phyloP scores from a whole-genome alignment of 805 yeast genomes.

The Brettanomyces nanus region DNA sequence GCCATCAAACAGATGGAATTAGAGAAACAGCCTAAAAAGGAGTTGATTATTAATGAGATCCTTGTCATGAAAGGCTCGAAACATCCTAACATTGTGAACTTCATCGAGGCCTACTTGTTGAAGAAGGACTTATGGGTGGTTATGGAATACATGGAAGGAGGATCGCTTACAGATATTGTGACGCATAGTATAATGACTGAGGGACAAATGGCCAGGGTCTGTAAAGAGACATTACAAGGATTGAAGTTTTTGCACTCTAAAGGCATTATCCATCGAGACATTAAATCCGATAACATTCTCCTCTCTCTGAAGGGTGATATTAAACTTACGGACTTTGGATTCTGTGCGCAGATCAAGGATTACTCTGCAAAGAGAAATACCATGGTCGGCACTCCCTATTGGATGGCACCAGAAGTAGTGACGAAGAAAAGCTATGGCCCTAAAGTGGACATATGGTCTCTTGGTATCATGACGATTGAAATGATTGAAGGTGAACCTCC shows the following conservation, averaged over 20 bases:
- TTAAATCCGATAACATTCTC: conserved; percentile 88
- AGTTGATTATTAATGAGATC: conserved; percentile 88
- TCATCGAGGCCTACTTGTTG: conserved; percentile 73
- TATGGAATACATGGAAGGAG: conserved; percentile 99
- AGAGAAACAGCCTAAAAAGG: conserved; percentile 92
- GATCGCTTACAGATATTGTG: conserved; percentile 90
- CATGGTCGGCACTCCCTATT: conserved; percentile 83
- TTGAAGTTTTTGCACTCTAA: conserved; percentile 80
- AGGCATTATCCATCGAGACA: conserved; percentile 93
- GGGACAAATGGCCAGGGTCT: conserved; percentile 91
- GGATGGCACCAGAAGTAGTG: conserved; percentile 90
- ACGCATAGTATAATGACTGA: conserved; percentile 84
- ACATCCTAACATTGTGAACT: conserved; percentile 91
- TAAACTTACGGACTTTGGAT: conserved; percentile 78
- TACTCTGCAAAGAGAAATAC: conserved; percentile 68
- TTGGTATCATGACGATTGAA: conserved; percentile 81
- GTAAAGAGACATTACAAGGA: conserved; percentile 84
- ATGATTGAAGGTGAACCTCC: conserved; percentile 88
- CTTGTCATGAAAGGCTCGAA: conserved; percentile 89
- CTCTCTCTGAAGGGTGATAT: conserved; percentile 79
- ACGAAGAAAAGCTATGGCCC: conserved; percentile 74
- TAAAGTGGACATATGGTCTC: conserved; percentile 76
- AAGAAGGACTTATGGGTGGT: conserved; percentile 89
- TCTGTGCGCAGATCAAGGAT: conserved; percentile 74
- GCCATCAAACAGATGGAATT: conserved; percentile 97